Percentiles rank a stretch among this genome's conserved stretches.
Conservation (phyloP, 2,329 filamentous ascomycete genomes). For the Pyrenophora tritici-repentis region DNA sequence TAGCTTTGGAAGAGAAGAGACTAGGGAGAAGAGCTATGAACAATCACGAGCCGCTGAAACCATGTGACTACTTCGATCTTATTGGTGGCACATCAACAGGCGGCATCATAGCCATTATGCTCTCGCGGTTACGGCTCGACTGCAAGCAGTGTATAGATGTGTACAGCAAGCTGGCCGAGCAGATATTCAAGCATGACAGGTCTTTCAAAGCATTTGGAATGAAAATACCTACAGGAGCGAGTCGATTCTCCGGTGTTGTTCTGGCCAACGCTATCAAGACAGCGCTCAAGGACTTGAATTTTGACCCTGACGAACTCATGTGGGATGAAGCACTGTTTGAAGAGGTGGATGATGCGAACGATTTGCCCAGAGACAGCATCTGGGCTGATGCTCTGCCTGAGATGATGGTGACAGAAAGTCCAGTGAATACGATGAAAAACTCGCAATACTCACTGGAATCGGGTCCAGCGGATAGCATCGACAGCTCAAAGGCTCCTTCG, state of each 20-base stretch:
- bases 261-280: slow-evolving; percentile 46
- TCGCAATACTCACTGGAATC: slow-evolving; percentile 16
- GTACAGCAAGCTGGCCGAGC: slow-evolving; percentile 44
- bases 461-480: slow-evolving; percentile 8
- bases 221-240: slow-evolving; percentile 45
- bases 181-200: slow-evolving; percentile 48
- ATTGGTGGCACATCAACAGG: slow-evolving; percentile 50
- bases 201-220: slow-evolving; percentile 42
- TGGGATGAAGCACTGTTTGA: slow-evolving; percentile 50
- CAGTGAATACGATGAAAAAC: slow-evolving; percentile 28
- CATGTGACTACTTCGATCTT: slow-evolving; percentile 50
- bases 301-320: slow-evolving; percentile 45
- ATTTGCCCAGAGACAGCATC: slow-evolving; percentile 40
- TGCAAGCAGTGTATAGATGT: slow-evolving; percentile 46
- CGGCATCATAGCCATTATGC: slow-evolving; percentile 48
- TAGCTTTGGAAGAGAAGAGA: slow-evolving; percentile 46
- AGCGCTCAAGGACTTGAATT: slow-evolving; percentile 39
- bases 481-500: slow-evolving; percentile 1
- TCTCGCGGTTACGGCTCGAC: slow-evolving; percentile 46
- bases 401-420: slow-evolving; percentile 33
- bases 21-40: slow-evolving; percentile 34
- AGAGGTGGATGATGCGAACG: slow-evolving; percentile 34
- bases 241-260: slow-evolving; percentile 45
- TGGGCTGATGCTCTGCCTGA: slow-evolving; percentile 38
- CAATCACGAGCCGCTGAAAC: slow-evolving; percentile 39